Conservation (phyloP, 805 yeast species). For the Danielia reshetovae region DNA sequence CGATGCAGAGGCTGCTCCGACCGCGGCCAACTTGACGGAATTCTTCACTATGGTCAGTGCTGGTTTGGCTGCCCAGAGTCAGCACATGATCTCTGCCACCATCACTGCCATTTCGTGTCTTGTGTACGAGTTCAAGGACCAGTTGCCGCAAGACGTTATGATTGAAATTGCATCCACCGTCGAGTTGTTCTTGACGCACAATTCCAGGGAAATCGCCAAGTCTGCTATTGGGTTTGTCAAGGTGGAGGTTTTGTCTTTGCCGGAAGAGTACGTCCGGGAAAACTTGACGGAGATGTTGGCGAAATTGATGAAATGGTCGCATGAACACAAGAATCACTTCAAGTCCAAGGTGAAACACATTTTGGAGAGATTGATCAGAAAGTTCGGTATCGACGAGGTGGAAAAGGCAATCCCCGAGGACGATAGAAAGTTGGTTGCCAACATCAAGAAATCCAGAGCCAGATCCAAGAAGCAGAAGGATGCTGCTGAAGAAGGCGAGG, state of each 20-base stretch:
- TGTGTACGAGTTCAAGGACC: conserved; percentile 76
- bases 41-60: conserved; percentile 92
- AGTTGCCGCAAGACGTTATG: conserved; percentile 55
- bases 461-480: conserved; percentile 74
- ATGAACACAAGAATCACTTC: conserved; percentile 94
- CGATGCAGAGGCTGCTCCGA: conserved; percentile 57
- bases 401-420: conserved; percentile 86
- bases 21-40: conserved; percentile 69
- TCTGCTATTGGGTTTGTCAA: conserved; percentile 93
- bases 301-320: conserved; percentile 86
- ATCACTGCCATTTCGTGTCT: conserved; percentile 86
- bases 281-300: conserved; percentile 63
- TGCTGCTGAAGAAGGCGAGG: conserved; percentile 19
- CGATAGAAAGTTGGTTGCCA: conserved; percentile 75
- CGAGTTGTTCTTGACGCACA: conserved; percentile 84
- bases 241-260: conserved; percentile 78
- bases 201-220: conserved; percentile 89
- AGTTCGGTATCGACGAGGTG: conserved; percentile 84
- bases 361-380: conserved; percentile 83
- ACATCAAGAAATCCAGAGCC: conserved; percentile 81
- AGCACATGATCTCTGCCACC: conserved; percentile 93
- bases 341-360: conserved; percentile 90
- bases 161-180: conserved; percentile 81
- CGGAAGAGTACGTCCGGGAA: conserved; percentile 67
- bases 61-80: conserved; percentile 90